A percentile compares a stretch with the other conserved stretches of the same genome.
phyloP scores from a whole-genome alignment of 2,329 filamentous ascomycete species.

The Paraconiothyrium brasiliense region DNA sequence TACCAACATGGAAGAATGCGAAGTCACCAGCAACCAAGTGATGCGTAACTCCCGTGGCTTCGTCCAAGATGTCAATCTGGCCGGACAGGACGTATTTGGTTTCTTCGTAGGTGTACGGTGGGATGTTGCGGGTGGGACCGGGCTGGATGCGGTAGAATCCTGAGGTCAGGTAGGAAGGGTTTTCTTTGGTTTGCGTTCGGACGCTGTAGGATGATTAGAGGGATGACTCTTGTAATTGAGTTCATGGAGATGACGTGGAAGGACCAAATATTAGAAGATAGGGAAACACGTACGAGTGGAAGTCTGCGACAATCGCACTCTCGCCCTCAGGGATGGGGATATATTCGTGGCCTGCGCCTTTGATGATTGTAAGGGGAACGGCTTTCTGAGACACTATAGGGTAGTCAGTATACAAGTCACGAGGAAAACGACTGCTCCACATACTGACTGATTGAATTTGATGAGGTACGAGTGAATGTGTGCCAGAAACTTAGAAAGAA shows the following conservation, averaged over 20 bases:
- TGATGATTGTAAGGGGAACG: slow-evolving; percentile 37
- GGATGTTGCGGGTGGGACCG: slow-evolving; percentile 27
- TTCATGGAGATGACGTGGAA: too few species aligned
- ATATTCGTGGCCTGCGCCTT: slow-evolving; percentile 35
- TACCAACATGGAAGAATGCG: slow-evolving; percentile 37
- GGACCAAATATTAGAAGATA: too few species aligned
- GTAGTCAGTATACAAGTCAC: neutral
- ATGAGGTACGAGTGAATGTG: neutral
- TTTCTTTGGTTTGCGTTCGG: slow-evolving; percentile 33
- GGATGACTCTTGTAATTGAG: neutral
- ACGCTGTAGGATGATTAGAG: slow-evolving; percentile 10
- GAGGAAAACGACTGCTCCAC: neutral
- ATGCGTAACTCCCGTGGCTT: slow-evolving; percentile 35
- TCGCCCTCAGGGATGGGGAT: slow-evolving; percentile 36
- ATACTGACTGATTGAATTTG: neutral
- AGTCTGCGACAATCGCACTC: slow-evolving; percentile 36
- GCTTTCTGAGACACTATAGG: slow-evolving; percentile 28
- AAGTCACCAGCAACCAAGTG: slow-evolving; percentile 37
- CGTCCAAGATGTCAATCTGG: slow-evolving; percentile 36
- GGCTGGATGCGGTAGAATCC: slow-evolving; percentile 38
- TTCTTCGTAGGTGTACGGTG: slow-evolving; percentile 34
- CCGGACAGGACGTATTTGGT: slow-evolving; percentile 36
- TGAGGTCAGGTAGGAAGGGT: slow-evolving; percentile 35
- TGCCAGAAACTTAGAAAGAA: neutral
- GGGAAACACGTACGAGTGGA: slow-evolving; percentile 19